Evolutionary conservation across 768 basidiomycete species (phyloP).

Genomic region (Tylopilus plumbeoviolaceoides): DNA sequence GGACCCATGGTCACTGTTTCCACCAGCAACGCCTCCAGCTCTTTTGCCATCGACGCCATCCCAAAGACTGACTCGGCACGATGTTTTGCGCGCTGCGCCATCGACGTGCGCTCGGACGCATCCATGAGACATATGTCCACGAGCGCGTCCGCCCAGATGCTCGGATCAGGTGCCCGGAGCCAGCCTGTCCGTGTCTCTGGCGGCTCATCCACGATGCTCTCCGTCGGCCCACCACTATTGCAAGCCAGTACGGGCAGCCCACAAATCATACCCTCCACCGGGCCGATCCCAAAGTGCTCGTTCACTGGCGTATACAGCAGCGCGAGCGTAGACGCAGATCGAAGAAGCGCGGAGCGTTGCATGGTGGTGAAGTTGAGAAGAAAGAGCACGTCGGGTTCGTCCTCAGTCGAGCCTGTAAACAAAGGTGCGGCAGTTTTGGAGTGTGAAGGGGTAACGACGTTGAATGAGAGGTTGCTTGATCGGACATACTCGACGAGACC

Average conservation of each 20-base stretch:
- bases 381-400: conserved; percentile 66
- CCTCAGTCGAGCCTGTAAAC: conserved; percentile 18
- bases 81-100: conserved; percentile 53
- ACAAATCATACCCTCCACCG: conserved; percentile 91
- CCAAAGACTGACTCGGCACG: conserved; percentile 69
- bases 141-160: conserved; percentile 70
- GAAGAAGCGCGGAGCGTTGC: conserved; percentile 82
- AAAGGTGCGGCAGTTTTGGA: conserved; percentile 35
- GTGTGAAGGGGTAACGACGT: conserved; percentile 44
- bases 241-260: conserved; percentile 89
- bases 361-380: conserved; percentile 86
- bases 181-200: conserved; percentile 65
- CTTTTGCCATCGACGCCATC: conserved; percentile 67
- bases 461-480: conserved; percentile 52
- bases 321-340: conserved; percentile 57
- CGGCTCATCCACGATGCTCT: conserved; percentile 60
- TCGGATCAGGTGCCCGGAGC: conserved; percentile 58
- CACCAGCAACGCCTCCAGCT: conserved; percentile 51
- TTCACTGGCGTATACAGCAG: conserved; percentile 92
- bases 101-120: conserved; percentile 15
- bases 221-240: conserved; percentile 84
- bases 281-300: conserved; percentile 97
- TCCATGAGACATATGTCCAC: conserved; percentile 45
- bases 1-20: conserved; percentile 56
- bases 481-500: conserved; percentile 58